A percentile compares a stretch with the other conserved stretches of the same genome.
Evolutionary conservation across 257 asterid species (phyloP).

Genomic region (Solanum sitiens): DNA sequence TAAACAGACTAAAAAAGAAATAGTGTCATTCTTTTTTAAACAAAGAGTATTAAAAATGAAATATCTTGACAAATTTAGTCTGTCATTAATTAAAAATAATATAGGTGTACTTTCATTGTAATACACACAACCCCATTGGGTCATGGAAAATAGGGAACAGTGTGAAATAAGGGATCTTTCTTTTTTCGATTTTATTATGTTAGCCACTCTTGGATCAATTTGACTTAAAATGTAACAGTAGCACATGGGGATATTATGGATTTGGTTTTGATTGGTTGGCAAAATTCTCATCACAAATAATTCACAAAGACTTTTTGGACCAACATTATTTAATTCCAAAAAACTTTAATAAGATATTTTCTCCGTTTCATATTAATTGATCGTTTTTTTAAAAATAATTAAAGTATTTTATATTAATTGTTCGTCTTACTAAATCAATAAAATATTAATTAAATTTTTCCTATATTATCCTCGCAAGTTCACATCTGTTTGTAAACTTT

Average conservation of each 20-base stretch:
- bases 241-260: not conserved
- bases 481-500: too few species aligned
- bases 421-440: fast-evolving
- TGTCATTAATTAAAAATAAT: not conserved
- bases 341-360: too few species aligned
- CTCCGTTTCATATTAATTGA: too few species aligned
- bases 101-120: not conserved
- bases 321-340: not conserved
- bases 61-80: not conserved
- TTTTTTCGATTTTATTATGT: not conserved
- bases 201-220: not conserved
- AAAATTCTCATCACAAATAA: not conserved
- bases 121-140: not conserved
- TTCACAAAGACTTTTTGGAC: not conserved
- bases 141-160: not conserved
- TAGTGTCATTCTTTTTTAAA: too few species aligned
- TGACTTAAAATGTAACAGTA: not conserved
- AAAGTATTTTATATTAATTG: fast-evolving
- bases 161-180: not conserved
- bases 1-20: too few species aligned
- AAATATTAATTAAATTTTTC: too few species aligned
- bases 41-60: not conserved
- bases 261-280: not conserved
- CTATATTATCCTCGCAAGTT: not conserved
- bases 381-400: too few species aligned